Base-by-base conservation (phyloP, 208 protist species). In the Wallacemonas collosoma region DNA sequence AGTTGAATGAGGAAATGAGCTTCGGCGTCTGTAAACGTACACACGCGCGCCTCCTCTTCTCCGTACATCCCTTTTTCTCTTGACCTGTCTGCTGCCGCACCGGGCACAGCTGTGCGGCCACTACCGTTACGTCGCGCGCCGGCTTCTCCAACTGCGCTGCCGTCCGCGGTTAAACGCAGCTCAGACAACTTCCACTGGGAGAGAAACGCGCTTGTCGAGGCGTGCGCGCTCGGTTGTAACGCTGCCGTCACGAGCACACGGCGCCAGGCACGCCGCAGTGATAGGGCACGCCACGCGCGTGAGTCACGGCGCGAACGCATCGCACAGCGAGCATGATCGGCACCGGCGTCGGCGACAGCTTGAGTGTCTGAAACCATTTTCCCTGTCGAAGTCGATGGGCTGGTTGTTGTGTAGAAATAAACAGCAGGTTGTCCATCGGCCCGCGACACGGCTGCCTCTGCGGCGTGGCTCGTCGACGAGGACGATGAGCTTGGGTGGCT, bases 261-360 rank as follows among this genome's bases (percentile, higher is more conserved):
- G 1, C 88, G 85, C 83, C 83, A 93, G 55, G 80, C 72, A 6
- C 71, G 39, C 9, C 83, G 85, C 41, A 93, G 81, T n/a, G 88
- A 83, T 1, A 82, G 79, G 64, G 82, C 56, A 2, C 48, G 51
- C 11, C 68, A 72, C 73, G 80, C 26, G 26, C 26, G 26, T 26
- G 26, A 26, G 26, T 0, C 26, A 26, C 26, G 26, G 26, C 26
- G 26, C 26, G 26, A 26, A 26, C 26, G 26, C 26, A 26, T 26
- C 26, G 26, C 26, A 26, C 26, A 26, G 26, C 26, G 26, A 26
- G 26, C 26, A 26, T 26, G 26, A 26, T 26, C 26, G 26, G 26
- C 26, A 26, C 26, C 26, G 26, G 26, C 26, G 26, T 26, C 26
- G 26, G 26, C 26, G 26, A 26, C 26, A 26, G 26, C 26, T 26